These are phyloP conservation scores for Periconia macrospinosa DNA, from an alignment of 2,329 filamentous ascomycete species.

Conservation along the genomic window DNA sequence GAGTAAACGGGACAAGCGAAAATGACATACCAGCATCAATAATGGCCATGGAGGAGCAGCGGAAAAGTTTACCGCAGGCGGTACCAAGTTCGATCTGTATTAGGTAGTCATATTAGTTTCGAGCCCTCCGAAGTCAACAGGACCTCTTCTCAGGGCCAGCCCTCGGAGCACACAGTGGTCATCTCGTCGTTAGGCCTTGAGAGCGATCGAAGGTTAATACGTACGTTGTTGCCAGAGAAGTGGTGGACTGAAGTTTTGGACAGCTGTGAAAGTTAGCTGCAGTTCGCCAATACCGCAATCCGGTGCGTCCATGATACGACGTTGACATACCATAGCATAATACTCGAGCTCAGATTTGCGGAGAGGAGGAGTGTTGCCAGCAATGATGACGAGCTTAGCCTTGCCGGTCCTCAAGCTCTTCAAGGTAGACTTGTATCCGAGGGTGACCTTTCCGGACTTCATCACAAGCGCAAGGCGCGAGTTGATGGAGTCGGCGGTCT, in stretches of 20 bases:
- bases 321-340: slow-evolving; percentile 35
- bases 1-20: background rate
- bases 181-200: slow-evolving; percentile 44
- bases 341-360: slow-evolving; percentile 97
- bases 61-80: slow-evolving; percentile 98
- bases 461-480: slow-evolving; percentile 67
- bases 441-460: slow-evolving; percentile 77
- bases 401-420: slow-evolving; percentile 91
- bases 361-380: slow-evolving; percentile 95
- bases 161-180: slow-evolving; percentile 42
- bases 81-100: slow-evolving; percentile 94
- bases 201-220: slow-evolving; percentile 50
- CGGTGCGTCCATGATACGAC: too few species aligned
- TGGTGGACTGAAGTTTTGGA: slow-evolving; percentile 96
- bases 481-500: slow-evolving; percentile 81
- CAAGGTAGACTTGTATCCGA: slow-evolving; percentile 87
- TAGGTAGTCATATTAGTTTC: slow-evolving; percentile 59
- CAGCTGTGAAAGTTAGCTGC: slow-evolving; percentile 44
- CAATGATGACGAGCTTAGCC: slow-evolving; percentile 97
- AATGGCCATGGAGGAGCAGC: slow-evolving; percentile 95
- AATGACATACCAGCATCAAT: slow-evolving; percentile 74
- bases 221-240: slow-evolving; percentile 98
- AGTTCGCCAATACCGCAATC: background rate
- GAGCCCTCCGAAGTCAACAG: slow-evolving; percentile 84
- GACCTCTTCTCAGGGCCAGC: slow-evolving; percentile 90